Conservation (phyloP, 2,329 filamentous ascomycete genomes). For the Ceratocystis albifundus region DNA sequence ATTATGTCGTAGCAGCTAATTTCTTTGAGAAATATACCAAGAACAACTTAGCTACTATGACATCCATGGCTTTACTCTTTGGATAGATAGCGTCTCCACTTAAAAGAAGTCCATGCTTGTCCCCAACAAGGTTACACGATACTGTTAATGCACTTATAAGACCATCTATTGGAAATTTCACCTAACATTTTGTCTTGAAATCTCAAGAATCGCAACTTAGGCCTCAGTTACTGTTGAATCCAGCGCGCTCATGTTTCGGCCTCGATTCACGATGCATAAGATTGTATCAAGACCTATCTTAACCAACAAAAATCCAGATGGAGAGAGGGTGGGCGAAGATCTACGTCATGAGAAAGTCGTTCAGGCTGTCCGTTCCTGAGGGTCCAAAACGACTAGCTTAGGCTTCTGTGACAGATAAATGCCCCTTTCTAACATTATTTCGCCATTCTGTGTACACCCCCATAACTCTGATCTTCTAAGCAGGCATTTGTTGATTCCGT, state of each 20-base stretch:
- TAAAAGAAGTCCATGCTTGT: no score
- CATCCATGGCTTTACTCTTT: no score
- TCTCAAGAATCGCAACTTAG: background rate
- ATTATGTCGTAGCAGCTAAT: background rate
- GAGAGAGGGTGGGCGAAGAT: background rate
- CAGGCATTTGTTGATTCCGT: constrained; percentile 8
- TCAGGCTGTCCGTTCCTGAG: constrained; percentile 8
- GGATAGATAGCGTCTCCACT: no score
- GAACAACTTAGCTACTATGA: background rate
- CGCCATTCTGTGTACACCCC: background rate
- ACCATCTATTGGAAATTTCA: background rate
- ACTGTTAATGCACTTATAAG: background rate
- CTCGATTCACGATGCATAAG: constrained; percentile 10
- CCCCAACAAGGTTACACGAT: background rate
- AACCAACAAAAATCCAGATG: background rate
- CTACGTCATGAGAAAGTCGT: background rate
- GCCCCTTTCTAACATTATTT: background rate
- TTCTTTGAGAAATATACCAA: background rate
- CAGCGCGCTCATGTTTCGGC: constrained; percentile 13
- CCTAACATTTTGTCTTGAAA: background rate
- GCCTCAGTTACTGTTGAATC: background rate
- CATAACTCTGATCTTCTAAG: constrained; percentile 5
- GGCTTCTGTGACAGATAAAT: constrained; percentile 8
- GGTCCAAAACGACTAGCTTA: background rate
- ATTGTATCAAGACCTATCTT: constrained; percentile 6